These are phyloP conservation scores for Pseudisothecium myosuroides DNA, from an alignment of 225 moss, liverwort and hornwort genomes.

Conservation along the genomic window DNA sequence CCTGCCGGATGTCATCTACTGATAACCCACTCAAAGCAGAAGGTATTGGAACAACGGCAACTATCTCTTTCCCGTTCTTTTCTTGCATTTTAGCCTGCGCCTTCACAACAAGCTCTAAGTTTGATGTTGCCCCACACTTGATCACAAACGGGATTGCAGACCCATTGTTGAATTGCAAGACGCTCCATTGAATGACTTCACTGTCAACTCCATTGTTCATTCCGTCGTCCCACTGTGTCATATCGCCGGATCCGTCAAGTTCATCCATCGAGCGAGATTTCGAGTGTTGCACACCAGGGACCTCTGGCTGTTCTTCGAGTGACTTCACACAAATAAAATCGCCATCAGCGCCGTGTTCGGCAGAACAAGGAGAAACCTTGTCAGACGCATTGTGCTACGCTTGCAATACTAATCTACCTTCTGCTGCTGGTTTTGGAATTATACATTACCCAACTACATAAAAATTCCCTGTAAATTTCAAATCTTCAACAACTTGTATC, in stretches of 20 bases:
- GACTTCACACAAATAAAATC: slow-evolving; percentile 13
- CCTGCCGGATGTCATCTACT: slow-evolving; percentile 76
- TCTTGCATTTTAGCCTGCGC: slow-evolving; percentile 82
- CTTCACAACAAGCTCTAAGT: slow-evolving; percentile 85
- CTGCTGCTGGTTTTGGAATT: background rate
- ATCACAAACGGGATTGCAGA: slow-evolving; percentile 77
- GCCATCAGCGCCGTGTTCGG: background rate
- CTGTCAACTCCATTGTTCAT: slow-evolving; percentile 37
- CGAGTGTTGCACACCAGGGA: slow-evolving; percentile 19
- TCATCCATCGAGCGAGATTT: slow-evolving; percentile 35
- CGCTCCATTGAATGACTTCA: slow-evolving; percentile 96
- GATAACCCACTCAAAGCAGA: slow-evolving; percentile 66
- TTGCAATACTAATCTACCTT: background rate
- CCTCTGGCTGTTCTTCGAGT: slow-evolving; percentile 26
- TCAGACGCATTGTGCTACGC: background rate
- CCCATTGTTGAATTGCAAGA: slow-evolving; percentile 95
- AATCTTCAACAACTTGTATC: background rate
- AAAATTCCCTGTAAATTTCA: background rate
- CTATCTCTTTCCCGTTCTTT: slow-evolving; percentile 68
- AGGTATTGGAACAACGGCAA: slow-evolving; percentile 80
- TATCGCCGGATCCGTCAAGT: slow-evolving; percentile 30
- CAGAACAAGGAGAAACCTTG: background rate
- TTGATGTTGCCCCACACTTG: slow-evolving; percentile 94
- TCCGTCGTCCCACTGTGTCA: slow-evolving; percentile 53
- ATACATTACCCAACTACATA: background rate